Base-by-base conservation (phyloP, 1,284 basidiomycete genomes). In the Ustilago tritici region DNA sequence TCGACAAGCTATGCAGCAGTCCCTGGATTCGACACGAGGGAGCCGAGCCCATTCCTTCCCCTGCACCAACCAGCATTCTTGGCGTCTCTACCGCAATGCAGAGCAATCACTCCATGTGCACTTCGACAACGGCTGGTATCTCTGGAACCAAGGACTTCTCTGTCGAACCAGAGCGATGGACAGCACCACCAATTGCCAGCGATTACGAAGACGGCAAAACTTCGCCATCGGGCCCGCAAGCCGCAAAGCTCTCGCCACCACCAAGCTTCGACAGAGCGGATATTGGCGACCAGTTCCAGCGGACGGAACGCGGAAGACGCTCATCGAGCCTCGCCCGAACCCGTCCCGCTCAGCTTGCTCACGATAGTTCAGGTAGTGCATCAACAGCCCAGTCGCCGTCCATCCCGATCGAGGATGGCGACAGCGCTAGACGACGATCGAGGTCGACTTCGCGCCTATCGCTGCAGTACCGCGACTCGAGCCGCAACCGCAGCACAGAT, bases 281-380 rank as follows among this genome's bases (percentile, higher is more conserved):
- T 32, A 50, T 64, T 14, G 63, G 57, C 43, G 57, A 66, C 28
- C 56, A 70, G 10, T 52, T 60, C 38, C 62, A 56, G 43, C 56
- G 56, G 9, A 58, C 14, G 36, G 55, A 68, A 4, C 65, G 66
- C 14, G 75, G 75, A 7, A 57, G 70, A 23, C 61, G 75, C 17
- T 69, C 75, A 14, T 77, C 75, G 5, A 77, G 75, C 50, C 63
- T 77, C 7, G 75, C 75, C 19, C 66, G 75, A 0, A 69, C 61
- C 3, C 70, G 70, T 23, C 75, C 75, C 3, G 32, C 28, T 8
- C 61, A 69, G 23, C 19, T 67, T 38, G 64, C 60, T 11, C 58
- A 38, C 31, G 65, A 63, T 52, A 62, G 69, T 57, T 60, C 74
- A 7, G 53, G 61, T 9, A 57, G 60, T 38, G 49, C 34, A 3